phyloP scores from a whole-genome alignment of 805 yeast genomes.

The fission yeast (Schizosaccharomyces pombe) region DNA sequence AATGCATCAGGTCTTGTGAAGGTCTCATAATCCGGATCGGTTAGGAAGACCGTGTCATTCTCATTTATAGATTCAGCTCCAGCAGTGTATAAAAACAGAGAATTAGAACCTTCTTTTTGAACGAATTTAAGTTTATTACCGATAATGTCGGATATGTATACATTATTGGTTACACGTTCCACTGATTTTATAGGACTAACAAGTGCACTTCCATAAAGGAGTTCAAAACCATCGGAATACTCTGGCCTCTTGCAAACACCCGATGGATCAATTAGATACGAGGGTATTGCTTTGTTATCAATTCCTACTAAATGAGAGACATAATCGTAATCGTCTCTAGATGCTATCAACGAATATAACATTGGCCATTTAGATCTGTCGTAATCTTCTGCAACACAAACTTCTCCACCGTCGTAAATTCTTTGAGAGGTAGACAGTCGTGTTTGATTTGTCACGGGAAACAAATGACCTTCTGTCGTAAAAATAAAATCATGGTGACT shows the following conservation, averaged over 20 bases:
- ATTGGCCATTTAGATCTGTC: neutral
- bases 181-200: neutral
- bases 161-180: neutral
- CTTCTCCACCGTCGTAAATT: no score
- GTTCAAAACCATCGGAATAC: neutral
- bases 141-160: neutral
- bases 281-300: neutral
- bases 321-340: neutral
- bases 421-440: no score
- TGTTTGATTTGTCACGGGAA: neutral
- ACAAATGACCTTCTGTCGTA: slow-evolving; percentile 63
- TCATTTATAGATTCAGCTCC: neutral
- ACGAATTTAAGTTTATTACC: neutral
- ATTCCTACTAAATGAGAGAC: neutral
- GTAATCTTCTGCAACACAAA: neutral
- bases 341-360: neutral
- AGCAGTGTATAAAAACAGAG: neutral
- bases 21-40: neutral
- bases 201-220: neutral
- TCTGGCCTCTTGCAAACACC: neutral
- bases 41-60: neutral
- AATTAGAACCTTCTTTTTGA: neutral
- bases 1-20: neutral
- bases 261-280: neutral
- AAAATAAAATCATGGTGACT: slow-evolving; percentile 25